phyloP scores from a whole-genome alignment of 1,139 yeast genomes.

The Zygoascus hellenicus region DNA sequence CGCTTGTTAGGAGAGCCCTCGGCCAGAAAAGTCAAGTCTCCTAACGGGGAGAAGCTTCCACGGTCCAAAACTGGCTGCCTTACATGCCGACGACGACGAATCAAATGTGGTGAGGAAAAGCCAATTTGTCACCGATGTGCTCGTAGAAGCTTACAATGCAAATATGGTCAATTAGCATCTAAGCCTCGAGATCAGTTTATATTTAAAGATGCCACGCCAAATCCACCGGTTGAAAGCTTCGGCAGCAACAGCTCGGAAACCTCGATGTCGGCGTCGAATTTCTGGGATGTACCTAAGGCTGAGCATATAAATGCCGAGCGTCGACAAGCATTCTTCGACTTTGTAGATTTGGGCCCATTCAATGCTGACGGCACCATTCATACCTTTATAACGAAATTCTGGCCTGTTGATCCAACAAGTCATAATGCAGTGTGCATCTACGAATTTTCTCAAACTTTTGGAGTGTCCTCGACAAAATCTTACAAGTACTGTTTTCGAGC shows the following conservation, averaged over 20 bases:
- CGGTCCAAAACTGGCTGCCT: constrained; percentile 5
- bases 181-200: too few relatives aligned
- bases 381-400: neutral
- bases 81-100: constrained; percentile 7
- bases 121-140: neutral
- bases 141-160: neutral
- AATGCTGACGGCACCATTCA: neutral
- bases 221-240: too few relatives aligned
- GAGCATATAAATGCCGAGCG: too few relatives aligned
- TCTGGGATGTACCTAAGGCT: too few relatives aligned
- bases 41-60: neutral
- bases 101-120: constrained; percentile 7
- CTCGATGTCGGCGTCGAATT: too few relatives aligned
- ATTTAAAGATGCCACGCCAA: too few relatives aligned
- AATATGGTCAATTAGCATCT: neutral
- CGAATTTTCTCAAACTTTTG: neutral
- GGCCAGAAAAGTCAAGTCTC: neutral
- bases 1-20: too few relatives aligned
- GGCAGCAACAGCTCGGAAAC: too few relatives aligned
- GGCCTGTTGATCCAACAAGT: neutral
- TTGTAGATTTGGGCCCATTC: too few relatives aligned
- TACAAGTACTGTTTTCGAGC: neutral
- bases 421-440: neutral
- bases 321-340: too few relatives aligned
- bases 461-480: neutral